Base-by-base conservation (phyloP, 352 stramenopile species). In the Phytophthora crassamura region DNA sequence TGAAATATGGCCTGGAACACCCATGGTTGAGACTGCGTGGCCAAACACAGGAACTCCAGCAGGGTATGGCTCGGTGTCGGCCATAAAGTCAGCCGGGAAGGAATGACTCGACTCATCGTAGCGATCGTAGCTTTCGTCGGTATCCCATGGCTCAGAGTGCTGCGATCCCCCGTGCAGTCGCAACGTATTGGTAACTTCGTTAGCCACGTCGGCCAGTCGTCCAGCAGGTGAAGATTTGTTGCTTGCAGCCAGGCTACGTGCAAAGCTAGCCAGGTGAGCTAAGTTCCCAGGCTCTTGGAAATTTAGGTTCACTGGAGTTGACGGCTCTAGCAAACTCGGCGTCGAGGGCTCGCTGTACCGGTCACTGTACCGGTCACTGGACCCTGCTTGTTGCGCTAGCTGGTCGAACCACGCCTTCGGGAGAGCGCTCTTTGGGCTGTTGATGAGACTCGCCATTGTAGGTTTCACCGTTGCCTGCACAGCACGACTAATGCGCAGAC, bases 381-480 rank as follows among this genome's bases (percentile, higher is more conserved):
- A 74, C 35, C 74, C 71, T 18, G 67, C 67, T 65, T 76, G 62
- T 70, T 74, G 79, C 10, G 84, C 66, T 12, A 94, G 74, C 35
- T 91, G 78, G 33, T 92, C 75, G 47, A 93, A 94, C 88, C 88
- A 96, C 16, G 85, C 82, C 8, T 82, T 79, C 0, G 88, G 88
- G 0, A 96, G 72, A 16, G 77, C 69, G 38, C 77, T 91, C 51
- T 90, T 94, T 2, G 88, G 83, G 54, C 86, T 93, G 57, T 80
- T 85, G 11, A 90, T 77, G 4, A 75, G 54, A 32, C 79, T 77
- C 16, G 86, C 85, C 35, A 93, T 70, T 2, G 74, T 88, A 11
- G 82, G 84, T 34, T 90, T 89, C 15, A 96, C 86, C 2, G 88
- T 96, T 10, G 86, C 74, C 47, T 94, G 84, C 59, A 91, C 90